Conservation (phyloP, 2,329 filamentous ascomycete genomes). For the Claviceps purpurea region DNA sequence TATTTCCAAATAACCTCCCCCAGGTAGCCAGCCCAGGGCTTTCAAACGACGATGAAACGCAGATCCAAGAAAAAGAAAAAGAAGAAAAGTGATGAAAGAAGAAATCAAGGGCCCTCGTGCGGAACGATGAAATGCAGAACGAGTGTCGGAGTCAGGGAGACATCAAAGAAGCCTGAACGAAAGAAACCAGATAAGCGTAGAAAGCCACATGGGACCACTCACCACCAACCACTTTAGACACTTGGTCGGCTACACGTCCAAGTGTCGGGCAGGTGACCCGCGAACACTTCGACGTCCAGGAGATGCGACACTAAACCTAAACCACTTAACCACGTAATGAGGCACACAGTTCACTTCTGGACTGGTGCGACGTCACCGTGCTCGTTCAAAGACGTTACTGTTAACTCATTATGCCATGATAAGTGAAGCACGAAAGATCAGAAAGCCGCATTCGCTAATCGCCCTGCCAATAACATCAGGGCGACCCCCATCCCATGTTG, state of each 20-base stretch:
- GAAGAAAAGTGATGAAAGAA: not conserved
- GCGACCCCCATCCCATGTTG: not conserved
- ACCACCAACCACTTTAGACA: not conserved
- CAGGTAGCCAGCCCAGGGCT: not conserved
- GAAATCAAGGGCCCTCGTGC: not conserved
- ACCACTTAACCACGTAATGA: not conserved
- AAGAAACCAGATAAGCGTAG: not conserved
- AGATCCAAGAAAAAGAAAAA: not conserved
- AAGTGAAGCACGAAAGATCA: too few species aligned
- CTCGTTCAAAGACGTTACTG: too few species aligned
- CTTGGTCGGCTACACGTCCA: not conserved
- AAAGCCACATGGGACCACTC: not conserved
- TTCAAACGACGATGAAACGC: not conserved
- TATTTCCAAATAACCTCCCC: not conserved
- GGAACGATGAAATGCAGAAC: not conserved
- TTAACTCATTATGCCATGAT: too few species aligned
- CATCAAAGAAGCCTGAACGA: not conserved
- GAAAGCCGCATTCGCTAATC: too few species aligned
- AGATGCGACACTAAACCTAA: not conserved
- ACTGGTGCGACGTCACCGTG: too few species aligned
- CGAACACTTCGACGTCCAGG: not conserved
- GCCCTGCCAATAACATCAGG: too few species aligned
- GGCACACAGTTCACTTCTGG: too few species aligned
- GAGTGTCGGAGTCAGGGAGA: not conserved
- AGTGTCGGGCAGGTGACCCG: constrained; percentile 2